A percentile compares a stretch with the other conserved stretches of the same genome.
phyloP scores from a whole-genome alignment of 2,329 filamentous ascomycete species.

The Lachnellula occidentalis region DNA sequence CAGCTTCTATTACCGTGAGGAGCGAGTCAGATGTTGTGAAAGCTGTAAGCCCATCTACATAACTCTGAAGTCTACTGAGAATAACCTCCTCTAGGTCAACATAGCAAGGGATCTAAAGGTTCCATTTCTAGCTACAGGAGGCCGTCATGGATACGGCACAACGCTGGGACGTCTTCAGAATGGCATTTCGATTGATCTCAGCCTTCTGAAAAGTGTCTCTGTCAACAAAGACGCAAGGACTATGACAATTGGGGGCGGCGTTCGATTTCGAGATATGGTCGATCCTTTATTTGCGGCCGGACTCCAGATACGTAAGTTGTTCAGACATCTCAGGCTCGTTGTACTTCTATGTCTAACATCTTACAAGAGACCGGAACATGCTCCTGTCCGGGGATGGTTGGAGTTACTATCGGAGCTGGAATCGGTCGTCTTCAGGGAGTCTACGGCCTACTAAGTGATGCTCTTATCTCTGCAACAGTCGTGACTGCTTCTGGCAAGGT shows the following conservation, averaged over 20 bases:
- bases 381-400: constrained; percentile 5
- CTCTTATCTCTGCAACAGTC: constrained; percentile 1
- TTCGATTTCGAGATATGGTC: not conserved
- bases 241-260: constrained; percentile 4
- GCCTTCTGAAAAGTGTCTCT: constrained; percentile 24
- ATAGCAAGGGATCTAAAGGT: constrained; percentile 16
- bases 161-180: constrained; percentile 24
- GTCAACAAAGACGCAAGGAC: constrained; percentile 22
- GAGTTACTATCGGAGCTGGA: constrained; percentile 8
- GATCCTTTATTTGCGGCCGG: constrained; percentile 1
- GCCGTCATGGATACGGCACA: constrained; percentile 31
- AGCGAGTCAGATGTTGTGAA: constrained; percentile 1
- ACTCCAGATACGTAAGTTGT: not conserved
- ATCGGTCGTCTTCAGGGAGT: not conserved
- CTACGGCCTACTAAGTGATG: constrained; percentile 3
- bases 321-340: not conserved
- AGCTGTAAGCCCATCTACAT: constrained; percentile 5
- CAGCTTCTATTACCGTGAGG: not conserved
- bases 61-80: not conserved
- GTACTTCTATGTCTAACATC: not conserved
- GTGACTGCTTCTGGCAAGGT: constrained; percentile 1
- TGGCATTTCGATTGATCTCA: constrained; percentile 32
- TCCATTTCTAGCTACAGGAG: constrained; percentile 33
- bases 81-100: not conserved
- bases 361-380: not conserved